phyloP scores from a whole-genome alignment of 345 rosid genomes.

The Mangifera indica region DNA sequence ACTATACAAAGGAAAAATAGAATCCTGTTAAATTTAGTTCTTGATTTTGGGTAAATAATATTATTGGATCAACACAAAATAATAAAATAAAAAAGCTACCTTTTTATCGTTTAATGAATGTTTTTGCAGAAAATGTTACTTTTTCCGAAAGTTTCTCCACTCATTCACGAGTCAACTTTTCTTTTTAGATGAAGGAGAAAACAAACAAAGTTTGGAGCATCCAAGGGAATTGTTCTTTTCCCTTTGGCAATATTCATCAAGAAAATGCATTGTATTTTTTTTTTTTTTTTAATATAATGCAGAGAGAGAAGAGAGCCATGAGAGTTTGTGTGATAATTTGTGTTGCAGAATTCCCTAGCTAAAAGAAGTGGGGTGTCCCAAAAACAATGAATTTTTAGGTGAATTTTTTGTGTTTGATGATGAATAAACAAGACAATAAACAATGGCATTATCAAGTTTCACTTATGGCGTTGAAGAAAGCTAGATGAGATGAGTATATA shows the following conservation, averaged over 20 bases:
- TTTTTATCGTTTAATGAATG: background rate
- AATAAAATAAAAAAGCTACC: background rate
- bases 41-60: no score
- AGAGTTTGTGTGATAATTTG: slow-evolving; percentile 24
- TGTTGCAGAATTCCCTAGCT: slow-evolving; percentile 28
- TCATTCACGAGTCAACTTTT: slow-evolving; percentile 16
- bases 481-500: background rate
- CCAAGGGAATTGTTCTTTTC: slow-evolving; percentile 20
- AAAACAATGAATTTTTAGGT: slow-evolving; percentile 27
- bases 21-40: no score
- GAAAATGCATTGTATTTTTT: no score
- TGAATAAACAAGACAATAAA: no score
- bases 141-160: background rate
- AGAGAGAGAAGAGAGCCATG: background rate
- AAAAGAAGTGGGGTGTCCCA: slow-evolving; percentile 28
- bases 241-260: background rate
- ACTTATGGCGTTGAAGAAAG: slow-evolving; percentile 50
- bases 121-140: background rate
- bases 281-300: no score
- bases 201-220: slow-evolving; percentile 20
- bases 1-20: no score
- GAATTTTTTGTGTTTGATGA: slow-evolving; percentile 9
- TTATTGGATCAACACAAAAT: no score
- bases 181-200: background rate
- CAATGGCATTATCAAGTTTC: slow-evolving; percentile 32